These are phyloP conservation scores for Cladosporium sp. DNA, from an alignment of 2,329 filamentous ascomycete species.

Conservation along the genomic window DNA sequence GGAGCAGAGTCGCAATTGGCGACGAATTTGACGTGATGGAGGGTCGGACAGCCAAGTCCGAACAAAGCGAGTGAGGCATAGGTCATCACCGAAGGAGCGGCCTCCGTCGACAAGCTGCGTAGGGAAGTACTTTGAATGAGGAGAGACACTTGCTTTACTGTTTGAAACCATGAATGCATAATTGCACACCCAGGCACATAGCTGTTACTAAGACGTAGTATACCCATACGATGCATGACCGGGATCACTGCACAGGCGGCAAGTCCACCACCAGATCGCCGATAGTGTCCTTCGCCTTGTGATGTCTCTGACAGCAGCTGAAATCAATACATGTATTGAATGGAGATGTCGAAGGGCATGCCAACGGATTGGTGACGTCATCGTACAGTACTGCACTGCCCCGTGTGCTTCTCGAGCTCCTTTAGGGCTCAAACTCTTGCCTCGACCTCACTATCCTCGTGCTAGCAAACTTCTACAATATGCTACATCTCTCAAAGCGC, in stretches of 20 bases:
- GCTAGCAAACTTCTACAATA: neutral
- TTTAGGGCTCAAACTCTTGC: neutral
- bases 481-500: neutral
- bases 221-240: neutral
- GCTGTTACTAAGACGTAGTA: neutral
- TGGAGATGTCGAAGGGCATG: no score
- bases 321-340: no score
- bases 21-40: neutral
- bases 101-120: neutral
- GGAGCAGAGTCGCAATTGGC: neutral
- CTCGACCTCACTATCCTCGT: neutral
- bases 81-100: neutral
- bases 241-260: neutral
- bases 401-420: neutral
- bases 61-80: neutral
- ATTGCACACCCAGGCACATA: neutral
- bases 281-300: neutral
- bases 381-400: neutral
- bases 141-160: neutral
- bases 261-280: neutral
- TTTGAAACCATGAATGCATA: neutral
- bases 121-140: neutral
- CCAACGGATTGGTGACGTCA: neutral
- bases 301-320: neutral
- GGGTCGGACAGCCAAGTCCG: neutral